A percentile compares a stretch with the other conserved stretches of the same genome.
Conservation (phyloP, 495 filamentous ascomycete genomes). For the Halenospora varia region DNA sequence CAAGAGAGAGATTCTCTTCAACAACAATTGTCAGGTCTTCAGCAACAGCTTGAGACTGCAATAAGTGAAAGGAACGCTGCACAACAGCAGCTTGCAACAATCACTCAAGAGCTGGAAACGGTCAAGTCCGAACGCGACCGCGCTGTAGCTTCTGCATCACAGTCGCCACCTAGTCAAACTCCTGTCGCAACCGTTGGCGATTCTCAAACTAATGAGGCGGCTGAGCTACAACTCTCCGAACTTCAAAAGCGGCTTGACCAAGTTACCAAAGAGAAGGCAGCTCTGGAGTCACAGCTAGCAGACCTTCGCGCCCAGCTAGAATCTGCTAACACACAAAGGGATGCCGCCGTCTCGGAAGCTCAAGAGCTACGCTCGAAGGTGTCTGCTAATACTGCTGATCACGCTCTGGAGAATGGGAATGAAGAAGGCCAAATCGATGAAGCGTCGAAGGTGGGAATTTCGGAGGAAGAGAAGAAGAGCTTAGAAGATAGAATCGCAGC, state of each 20-base stretch:
- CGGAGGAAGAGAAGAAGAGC: conserved; percentile 48
- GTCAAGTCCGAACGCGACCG: conserved; percentile 20
- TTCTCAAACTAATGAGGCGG: conserved; percentile 5
- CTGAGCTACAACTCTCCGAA: conserved; percentile 22
- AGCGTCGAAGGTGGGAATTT: conserved; percentile 25
- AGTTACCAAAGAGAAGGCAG: conserved; percentile 24
- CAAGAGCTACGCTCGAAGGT: conserved; percentile 45
- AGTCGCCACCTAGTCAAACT: conserved; percentile 3
- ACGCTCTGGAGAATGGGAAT: conserved; percentile 30
- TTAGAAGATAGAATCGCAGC: conserved; percentile 44
- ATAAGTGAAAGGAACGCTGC: conserved; percentile 19
- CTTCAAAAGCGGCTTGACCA: conserved; percentile 30
- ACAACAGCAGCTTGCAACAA: conserved; percentile 16
- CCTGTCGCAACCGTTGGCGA: conserved; percentile 12
- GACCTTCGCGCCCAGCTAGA: conserved; percentile 45
- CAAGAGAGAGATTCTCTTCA: conserved; percentile 36
- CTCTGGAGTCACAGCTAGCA: conserved; percentile 37
- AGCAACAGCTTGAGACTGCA: conserved; percentile 30
- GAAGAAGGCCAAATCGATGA: conserved; percentile 29
- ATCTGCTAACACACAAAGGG: conserved; percentile 37
- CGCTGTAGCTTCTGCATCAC: conserved; percentile 8
- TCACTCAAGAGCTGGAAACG: conserved; percentile 20
- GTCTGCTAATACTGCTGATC: conserved; percentile 25
- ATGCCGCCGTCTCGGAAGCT: conserved; percentile 36
- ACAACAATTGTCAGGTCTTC: conserved; percentile 31